Percentiles rank a stretch among this genome's conserved stretches.
These are phyloP conservation scores for Perkinsus marinus DNA, from an alignment of 169 alveolate species.

Conservation along the genomic window DNA sequence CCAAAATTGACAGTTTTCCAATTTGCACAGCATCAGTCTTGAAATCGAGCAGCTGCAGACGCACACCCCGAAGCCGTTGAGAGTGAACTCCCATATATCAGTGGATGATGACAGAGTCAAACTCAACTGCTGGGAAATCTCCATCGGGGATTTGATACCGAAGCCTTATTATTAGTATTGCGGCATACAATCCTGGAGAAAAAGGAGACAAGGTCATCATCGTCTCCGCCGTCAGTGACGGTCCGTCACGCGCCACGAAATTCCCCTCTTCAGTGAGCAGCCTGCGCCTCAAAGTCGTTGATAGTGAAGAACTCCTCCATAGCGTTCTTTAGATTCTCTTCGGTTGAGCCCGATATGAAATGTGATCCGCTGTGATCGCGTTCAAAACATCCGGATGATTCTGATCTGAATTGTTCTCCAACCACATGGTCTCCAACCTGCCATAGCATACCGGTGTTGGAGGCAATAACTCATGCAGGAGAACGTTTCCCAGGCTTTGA, in stretches of 20 bases:
- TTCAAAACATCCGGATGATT: slow-evolving; percentile 11
- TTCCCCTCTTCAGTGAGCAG: neutral
- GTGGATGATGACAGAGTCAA: neutral
- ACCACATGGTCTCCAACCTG: slow-evolving; percentile 18
- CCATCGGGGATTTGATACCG: too few species aligned
- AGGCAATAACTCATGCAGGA: neutral
- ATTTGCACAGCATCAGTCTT: neutral
- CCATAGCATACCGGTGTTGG: neutral
- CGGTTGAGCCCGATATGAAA: slow-evolving; percentile 5
- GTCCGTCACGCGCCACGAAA: neutral
- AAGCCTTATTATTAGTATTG: neutral
- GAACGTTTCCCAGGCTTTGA: neutral
- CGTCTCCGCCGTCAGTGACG: neutral
- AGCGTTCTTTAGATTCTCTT: slow-evolving; percentile 5
- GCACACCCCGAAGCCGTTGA: neutral
- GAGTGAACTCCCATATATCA: neutral
- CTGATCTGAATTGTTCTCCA: neutral
- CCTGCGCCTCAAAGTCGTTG: slow-evolving; percentile 5
- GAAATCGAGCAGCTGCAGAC: neutral
- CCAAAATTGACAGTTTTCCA: neutral
- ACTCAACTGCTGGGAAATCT: neutral
- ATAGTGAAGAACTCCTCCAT: slow-evolving; percentile 2
- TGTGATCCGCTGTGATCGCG: slow-evolving; percentile 10
- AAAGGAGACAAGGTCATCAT: neutral
- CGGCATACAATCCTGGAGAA: neutral